Conservation (phyloP, 805 yeast species). For the Ogataea philodendri region DNA sequence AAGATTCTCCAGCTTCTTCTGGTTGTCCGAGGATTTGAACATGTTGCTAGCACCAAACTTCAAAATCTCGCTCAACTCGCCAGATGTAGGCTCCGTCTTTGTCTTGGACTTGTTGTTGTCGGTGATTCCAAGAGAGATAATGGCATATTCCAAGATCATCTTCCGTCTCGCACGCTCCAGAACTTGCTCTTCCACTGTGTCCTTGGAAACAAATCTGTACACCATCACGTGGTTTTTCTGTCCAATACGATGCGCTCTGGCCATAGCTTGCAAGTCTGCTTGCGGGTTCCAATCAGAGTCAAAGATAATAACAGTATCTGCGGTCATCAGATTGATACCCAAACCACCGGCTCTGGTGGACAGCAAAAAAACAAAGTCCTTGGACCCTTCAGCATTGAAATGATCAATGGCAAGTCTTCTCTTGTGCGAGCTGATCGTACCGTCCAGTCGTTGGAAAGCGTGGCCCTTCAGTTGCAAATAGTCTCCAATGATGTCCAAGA, state of each 20-base stretch:
- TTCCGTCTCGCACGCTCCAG: constrained; percentile 94
- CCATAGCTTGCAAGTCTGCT: constrained; percentile 99
- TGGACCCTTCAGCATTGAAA: constrained; percentile 89
- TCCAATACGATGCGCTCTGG: constrained; percentile 99
- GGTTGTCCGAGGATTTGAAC: constrained; percentile 93
- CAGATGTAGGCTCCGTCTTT: constrained; percentile 72
- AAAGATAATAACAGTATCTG: constrained; percentile 96
- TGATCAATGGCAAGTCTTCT: constrained; percentile 95
- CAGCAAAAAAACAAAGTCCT: constrained; percentile 84
- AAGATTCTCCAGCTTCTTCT: constrained; percentile 90
- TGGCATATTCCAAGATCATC: constrained; percentile 98
- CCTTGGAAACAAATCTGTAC: constrained; percentile 95
- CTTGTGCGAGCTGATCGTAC: constrained; percentile 92
- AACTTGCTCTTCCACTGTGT: constrained; percentile 97
- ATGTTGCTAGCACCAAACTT: constrained; percentile 98
- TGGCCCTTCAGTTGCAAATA: constrained; percentile 84
- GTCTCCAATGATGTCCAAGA: constrained; percentile 93
- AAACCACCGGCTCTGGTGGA: constrained; percentile 99
- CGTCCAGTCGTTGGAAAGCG: constrained; percentile 90
- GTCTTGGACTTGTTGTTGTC: constrained; percentile 57
- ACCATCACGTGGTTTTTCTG: constrained; percentile 98
- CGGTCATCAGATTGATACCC: constrained; percentile 98
- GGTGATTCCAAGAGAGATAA: constrained; percentile 92
- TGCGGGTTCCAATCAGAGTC: constrained; percentile 99
- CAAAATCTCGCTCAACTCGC: constrained; percentile 87